Conservation (phyloP, 169 alveolate genomes). For the Babesia caballi region DNA sequence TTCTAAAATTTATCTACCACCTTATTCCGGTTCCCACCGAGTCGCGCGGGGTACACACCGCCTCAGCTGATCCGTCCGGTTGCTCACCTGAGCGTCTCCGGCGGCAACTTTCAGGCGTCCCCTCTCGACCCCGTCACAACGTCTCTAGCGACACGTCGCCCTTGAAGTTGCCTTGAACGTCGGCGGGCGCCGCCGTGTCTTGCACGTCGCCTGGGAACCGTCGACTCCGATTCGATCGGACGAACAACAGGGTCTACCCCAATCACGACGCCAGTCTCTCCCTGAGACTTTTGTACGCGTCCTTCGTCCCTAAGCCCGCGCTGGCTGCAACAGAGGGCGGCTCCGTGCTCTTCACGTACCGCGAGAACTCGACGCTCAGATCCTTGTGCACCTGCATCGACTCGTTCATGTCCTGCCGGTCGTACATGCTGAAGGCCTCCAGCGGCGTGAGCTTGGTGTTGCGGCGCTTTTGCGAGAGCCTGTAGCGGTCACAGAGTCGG, state of each 20-base stretch:
- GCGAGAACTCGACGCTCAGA: constrained; percentile 23
- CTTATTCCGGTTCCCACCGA: neutral
- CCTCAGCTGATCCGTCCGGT: too few relatives aligned
- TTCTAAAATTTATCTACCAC: neutral
- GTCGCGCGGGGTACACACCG: too few relatives aligned
- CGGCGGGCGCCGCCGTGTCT: too few relatives aligned
- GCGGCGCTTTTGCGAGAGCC: neutral
- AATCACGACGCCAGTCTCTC: neutral
- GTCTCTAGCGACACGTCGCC: too few relatives aligned
- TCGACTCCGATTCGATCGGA: too few relatives aligned
- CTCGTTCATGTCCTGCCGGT: constrained; percentile 34
- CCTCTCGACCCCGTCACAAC: too few relatives aligned
- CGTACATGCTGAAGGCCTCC: constrained; percentile 56
- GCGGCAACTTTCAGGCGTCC: too few relatives aligned
- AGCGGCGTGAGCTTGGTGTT: constrained; percentile 34
- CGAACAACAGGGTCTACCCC: too few relatives aligned
- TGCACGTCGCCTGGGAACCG: too few relatives aligned
- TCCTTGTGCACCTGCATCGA: constrained; percentile 39
- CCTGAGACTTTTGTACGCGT: neutral
- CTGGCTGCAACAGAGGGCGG: neutral
- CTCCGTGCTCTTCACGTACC: constrained; percentile 16
- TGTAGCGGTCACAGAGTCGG: constrained; percentile 33
- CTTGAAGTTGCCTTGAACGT: too few relatives aligned
- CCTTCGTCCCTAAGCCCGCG: neutral
- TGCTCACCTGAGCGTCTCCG: too few relatives aligned